A percentile compares a stretch with the other conserved stretches of the same genome.
Evolutionary conservation across 176 grass and related monocot species (phyloP).

Genomic region (Oryza longistaminata): DNA sequence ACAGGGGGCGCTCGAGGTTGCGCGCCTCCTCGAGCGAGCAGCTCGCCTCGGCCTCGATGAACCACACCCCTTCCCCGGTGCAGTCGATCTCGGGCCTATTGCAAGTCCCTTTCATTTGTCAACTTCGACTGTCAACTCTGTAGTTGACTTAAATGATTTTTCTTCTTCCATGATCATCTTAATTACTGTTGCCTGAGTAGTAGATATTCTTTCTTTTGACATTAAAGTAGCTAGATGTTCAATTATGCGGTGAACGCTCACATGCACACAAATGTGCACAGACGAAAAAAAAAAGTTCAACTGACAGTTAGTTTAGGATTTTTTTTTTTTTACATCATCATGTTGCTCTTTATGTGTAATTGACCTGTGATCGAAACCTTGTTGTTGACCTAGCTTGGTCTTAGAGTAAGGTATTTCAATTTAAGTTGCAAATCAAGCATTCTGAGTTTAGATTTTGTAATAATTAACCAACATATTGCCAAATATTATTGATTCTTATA

Average conservation of each 20-base stretch:
- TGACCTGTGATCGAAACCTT: too few relatives aligned
- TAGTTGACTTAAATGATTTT: constrained; percentile 6
- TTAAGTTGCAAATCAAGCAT: too few relatives aligned
- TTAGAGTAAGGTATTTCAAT: too few relatives aligned
- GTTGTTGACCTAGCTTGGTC: too few relatives aligned
- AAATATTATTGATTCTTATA: not conserved
- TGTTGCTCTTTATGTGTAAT: too few relatives aligned
- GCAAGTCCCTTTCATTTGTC: constrained; percentile 28
- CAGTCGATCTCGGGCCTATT: constrained; percentile 49
- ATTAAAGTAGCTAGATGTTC: not conserved
- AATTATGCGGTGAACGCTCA: not conserved
- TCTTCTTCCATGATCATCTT: not conserved
- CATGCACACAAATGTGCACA: not conserved
- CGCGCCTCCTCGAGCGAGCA: constrained; percentile 64
- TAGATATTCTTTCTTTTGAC: not conserved
- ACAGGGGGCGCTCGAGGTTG: constrained; percentile 67
- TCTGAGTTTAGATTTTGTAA: too few relatives aligned
- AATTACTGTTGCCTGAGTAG: not conserved
- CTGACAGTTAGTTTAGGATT: too few relatives aligned
- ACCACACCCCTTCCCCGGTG: constrained; percentile 71
- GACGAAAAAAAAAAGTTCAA: too few relatives aligned
- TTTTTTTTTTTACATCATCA: too few relatives aligned
- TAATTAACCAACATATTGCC: not conserved
- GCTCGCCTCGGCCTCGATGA: constrained; percentile 63
- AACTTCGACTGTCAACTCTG: constrained; percentile 10